A percentile compares a stretch with the other conserved stretches of the same genome.
Evolutionary conservation across 306 rosid genomes (phyloP).

Genomic region (Vigna trinervia): DNA sequence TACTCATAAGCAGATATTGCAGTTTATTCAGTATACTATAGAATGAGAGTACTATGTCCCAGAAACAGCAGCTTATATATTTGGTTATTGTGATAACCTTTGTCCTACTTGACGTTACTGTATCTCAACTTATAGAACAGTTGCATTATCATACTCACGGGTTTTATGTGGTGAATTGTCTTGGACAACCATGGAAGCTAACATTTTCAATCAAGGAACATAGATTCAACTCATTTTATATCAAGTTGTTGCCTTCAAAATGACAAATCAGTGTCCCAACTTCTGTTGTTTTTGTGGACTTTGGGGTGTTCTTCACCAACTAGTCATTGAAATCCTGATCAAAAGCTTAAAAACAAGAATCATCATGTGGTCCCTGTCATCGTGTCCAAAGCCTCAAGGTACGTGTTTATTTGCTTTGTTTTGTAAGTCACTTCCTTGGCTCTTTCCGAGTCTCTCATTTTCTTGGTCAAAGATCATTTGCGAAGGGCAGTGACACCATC

Average conservation of each 20-base stretch:
- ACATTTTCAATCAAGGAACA: conserved; percentile 17
- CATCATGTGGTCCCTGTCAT: conserved; percentile 45
- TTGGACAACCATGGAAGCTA: conserved; percentile 28
- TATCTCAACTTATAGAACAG: conserved; percentile 44
- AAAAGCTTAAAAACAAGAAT: conserved; percentile 34
- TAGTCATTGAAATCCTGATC: conserved; percentile 52
- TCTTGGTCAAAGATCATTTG: conserved; percentile 32
- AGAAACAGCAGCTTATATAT: conserved; percentile 38
- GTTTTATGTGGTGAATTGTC: conserved; percentile 49
- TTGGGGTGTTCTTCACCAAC: conserved; percentile 66
- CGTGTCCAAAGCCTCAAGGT: conserved; percentile 41
- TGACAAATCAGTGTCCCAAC: conserved; percentile 47
- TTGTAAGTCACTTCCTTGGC: not conserved
- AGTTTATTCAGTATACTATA: not conserved
- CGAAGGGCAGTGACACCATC: conserved; percentile 1
- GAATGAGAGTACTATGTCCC: conserved; percentile 22
- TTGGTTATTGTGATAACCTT: conserved; percentile 41
- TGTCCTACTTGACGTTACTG: conserved; percentile 37
- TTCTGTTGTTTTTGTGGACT: conserved; percentile 80
- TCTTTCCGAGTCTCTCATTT: not conserved
- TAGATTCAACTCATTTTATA: conserved; percentile 26
- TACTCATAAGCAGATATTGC: conserved; percentile 46
- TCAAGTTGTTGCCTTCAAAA: conserved; percentile 45
- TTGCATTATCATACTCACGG: conserved; percentile 49
- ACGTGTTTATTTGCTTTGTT: conserved; percentile 20